Evolutionary conservation across 1,139 yeast genomes (phyloP).

Genomic region (Saccharomycopsis hybrid): DNA sequence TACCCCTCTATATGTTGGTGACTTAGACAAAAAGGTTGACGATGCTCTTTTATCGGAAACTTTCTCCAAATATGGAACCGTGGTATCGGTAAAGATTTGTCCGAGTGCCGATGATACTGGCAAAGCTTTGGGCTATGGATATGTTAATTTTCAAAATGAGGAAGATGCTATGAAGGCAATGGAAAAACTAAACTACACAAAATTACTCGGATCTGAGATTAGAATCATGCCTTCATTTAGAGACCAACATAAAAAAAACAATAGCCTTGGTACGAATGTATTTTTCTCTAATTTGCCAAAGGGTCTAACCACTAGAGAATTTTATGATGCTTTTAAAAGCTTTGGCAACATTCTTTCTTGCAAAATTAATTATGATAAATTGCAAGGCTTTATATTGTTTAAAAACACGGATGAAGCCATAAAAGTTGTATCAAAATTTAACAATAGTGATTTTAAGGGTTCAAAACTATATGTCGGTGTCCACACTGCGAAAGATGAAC

Average conservation of each 20-base stretch:
- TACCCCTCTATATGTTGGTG: constrained; percentile 44
- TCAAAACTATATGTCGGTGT: constrained; percentile 34
- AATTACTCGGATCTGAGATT: constrained; percentile 36
- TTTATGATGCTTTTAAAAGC: constrained; percentile 37
- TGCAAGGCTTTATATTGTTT: constrained; percentile 42
- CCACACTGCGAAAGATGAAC: constrained; percentile 36
- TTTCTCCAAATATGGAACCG: constrained; percentile 34
- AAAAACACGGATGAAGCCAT: constrained; percentile 35
- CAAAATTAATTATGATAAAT: constrained; percentile 36
- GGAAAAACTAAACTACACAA: constrained; percentile 39
- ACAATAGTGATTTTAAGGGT: constrained; percentile 30
- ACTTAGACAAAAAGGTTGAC: constrained; percentile 34
- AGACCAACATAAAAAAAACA: constrained; percentile 29
- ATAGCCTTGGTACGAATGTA: constrained; percentile 33
- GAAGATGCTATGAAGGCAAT: constrained; percentile 37
- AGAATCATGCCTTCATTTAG: constrained; percentile 48
- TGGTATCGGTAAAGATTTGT: constrained; percentile 44
- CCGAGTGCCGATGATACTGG: constrained; percentile 31
- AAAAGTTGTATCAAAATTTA: constrained; percentile 33
- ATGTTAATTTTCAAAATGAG: constrained; percentile 37
- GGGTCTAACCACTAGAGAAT: constrained; percentile 33
- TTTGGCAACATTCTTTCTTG: constrained; percentile 41
- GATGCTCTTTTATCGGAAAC: constrained; percentile 33
- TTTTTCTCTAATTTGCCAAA: constrained; percentile 36
- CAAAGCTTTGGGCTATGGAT: constrained; percentile 44